phyloP scores from a whole-genome alignment of 192 early-diverging fungal genomes.

The Umbelopsis sp. region DNA sequence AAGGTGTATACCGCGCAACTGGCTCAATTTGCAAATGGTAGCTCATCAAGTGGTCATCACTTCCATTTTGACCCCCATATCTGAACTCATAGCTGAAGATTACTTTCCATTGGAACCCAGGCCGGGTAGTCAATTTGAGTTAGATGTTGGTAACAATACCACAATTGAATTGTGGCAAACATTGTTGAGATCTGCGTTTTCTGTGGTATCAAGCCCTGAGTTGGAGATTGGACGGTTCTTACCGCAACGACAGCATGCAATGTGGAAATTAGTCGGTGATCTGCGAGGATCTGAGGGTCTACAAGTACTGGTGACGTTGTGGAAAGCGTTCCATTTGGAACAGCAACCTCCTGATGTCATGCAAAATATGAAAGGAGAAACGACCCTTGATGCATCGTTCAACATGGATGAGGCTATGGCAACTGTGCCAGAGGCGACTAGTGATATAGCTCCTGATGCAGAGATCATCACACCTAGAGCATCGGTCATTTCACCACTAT shows the following conservation, averaged over 20 bases:
- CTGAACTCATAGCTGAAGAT: constrained; percentile 18
- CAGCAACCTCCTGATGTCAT: not conserved
- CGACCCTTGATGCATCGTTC: no score
- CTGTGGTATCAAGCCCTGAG: constrained; percentile 55
- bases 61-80: constrained; percentile 28
- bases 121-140: not conserved
- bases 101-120: constrained; percentile 24
- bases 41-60: constrained; percentile 43
- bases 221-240: constrained; percentile 61
- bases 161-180: constrained; percentile 21
- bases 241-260: constrained; percentile 56
- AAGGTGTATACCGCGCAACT: constrained; percentile 26
- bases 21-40: constrained; percentile 47
- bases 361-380: not conserved
- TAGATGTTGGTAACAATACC: constrained; percentile 10
- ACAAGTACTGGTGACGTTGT: constrained; percentile 54
- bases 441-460: not conserved
- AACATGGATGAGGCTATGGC: not conserved
- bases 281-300: constrained; percentile 57
- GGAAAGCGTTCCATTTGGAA: constrained; percentile 39
- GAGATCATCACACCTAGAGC: not conserved
- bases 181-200: constrained; percentile 30
- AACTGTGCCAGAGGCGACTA: not conserved
- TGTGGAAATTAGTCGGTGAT: constrained; percentile 63
- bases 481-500: not conserved